phyloP scores from a whole-genome alignment of 495 filamentous ascomycete species.

The Penicillium soppii region DNA sequence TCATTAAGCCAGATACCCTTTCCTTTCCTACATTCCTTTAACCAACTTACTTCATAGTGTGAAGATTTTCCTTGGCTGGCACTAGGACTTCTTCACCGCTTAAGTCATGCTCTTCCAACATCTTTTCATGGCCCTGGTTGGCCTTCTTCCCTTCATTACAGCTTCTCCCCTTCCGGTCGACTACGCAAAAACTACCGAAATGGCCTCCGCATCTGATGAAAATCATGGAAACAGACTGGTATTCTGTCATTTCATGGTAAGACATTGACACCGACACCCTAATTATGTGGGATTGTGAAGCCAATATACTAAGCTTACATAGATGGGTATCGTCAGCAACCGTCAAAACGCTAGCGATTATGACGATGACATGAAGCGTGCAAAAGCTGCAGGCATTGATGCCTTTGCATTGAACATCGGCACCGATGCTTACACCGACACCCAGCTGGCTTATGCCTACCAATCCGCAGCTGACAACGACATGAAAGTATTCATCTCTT shows the following conservation, averaged over 20 bases:
- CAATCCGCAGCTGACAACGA: constrained; percentile 54
- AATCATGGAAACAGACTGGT: constrained; percentile 39
- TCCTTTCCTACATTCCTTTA: constrained; percentile 1
- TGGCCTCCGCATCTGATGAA: background rate
- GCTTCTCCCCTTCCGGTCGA: constrained; percentile 8
- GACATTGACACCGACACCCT: no score
- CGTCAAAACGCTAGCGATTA: constrained; percentile 51
- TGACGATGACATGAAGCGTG: constrained; percentile 56
- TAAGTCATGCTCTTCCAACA: constrained; percentile 14
- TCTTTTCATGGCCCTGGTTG: constrained; percentile 12
- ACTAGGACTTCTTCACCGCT: background rate
- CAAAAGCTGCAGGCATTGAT: constrained; percentile 55
- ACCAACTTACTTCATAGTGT: background rate
- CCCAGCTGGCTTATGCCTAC: constrained; percentile 56
- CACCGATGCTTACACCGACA: constrained; percentile 49
- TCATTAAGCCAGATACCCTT: background rate
- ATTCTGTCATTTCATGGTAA: constrained; percentile 62
- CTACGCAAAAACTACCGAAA: background rate
- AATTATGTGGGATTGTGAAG: background rate
- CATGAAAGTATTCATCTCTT: constrained; percentile 62
- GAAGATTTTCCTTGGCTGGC: constrained; percentile 2
- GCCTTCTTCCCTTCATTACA: constrained; percentile 5
- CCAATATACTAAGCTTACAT: background rate
- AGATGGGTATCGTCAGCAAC: constrained; percentile 55
- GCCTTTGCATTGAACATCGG: constrained; percentile 63